Percentiles rank a stretch among this genome's conserved stretches.
Evolutionary conservation across 2,329 filamentous ascomycete genomes (phyloP).

Genomic region (Claviceps quebecensis): DNA sequence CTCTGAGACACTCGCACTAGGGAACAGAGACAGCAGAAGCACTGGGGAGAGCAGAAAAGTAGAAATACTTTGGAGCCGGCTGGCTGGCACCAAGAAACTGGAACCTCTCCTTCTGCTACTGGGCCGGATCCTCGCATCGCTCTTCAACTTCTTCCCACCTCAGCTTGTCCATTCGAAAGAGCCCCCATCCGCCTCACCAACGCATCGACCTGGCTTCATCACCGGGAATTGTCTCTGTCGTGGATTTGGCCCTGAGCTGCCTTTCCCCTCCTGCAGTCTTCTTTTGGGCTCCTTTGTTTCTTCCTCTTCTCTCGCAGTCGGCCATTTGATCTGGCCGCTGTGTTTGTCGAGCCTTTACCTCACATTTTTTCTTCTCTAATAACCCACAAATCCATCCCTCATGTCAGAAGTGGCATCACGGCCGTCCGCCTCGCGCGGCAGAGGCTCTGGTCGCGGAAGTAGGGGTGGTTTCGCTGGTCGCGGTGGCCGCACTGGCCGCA

Average conservation of each 20-base stretch:
- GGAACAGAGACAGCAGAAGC: too few species aligned
- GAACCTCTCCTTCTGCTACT: conserved; percentile 10
- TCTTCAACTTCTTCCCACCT: conserved; percentile 5
- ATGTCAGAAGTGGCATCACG: conserved; percentile 95
- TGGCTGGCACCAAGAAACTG: too few species aligned
- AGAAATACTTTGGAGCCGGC: too few species aligned
- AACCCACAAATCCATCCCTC: conserved; percentile 27
- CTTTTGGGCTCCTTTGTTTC: conserved; percentile 12
- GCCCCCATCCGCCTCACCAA: conserved; percentile 12
- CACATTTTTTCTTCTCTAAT: conserved; percentile 44
- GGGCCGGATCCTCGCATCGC: conserved; percentile 7
- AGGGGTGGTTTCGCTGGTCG: conserved; percentile 61
- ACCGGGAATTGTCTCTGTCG: conserved; percentile 16
- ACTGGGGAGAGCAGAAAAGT: too few species aligned
- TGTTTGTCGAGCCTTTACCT: conserved; percentile 9
- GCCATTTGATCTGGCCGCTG: conserved; percentile 6
- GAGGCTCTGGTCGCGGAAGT: conserved; percentile 79
- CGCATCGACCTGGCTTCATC: conserved; percentile 16
- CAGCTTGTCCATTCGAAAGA: background rate
- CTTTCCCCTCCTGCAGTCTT: conserved; percentile 7
- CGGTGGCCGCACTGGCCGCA: conserved; percentile 39
- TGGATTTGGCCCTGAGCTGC: conserved; percentile 16
- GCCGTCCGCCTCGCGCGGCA: conserved; percentile 71
- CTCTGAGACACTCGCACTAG: too few species aligned
- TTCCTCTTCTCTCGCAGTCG: conserved; percentile 22